Evolutionary conservation across 2,329 filamentous ascomycete species (phyloP).

Genomic region (Diaporthe sp.): DNA sequence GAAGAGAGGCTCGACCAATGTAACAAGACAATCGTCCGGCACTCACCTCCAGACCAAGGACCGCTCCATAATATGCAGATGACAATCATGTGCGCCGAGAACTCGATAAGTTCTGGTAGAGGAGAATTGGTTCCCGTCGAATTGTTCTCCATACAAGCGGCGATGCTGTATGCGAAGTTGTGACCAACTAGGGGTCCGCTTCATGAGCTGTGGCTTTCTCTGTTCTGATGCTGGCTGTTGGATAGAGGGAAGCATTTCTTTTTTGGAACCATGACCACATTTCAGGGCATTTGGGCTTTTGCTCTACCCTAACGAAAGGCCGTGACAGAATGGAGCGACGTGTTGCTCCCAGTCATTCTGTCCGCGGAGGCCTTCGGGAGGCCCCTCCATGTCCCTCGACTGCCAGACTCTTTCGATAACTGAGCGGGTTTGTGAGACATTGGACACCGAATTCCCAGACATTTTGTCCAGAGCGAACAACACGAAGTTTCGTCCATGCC

Average conservation of each 20-base stretch:
- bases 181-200: no score
- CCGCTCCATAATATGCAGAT: no score
- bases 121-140: neutral
- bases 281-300: neutral
- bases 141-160: neutral
- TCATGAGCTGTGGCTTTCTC: no score
- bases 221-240: neutral
- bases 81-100: neutral
- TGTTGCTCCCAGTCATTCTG: conserved; percentile 26
- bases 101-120: neutral
- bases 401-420: conserved; percentile 63
- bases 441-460: conserved; percentile 54
- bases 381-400: conserved; percentile 50
- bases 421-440: conserved; percentile 57
- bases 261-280: no score
- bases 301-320: conserved; percentile 21
- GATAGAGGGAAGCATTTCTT: no score
- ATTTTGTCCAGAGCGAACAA: conserved; percentile 55
- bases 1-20: neutral
- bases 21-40: neutral
- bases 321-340: conserved; percentile 20
- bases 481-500: conserved; percentile 53
- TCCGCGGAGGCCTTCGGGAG: neutral
- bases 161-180: neutral
- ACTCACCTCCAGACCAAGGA: neutral